phyloP scores from a whole-genome alignment of 306 rosid species.

The Vigna mungo region DNA sequence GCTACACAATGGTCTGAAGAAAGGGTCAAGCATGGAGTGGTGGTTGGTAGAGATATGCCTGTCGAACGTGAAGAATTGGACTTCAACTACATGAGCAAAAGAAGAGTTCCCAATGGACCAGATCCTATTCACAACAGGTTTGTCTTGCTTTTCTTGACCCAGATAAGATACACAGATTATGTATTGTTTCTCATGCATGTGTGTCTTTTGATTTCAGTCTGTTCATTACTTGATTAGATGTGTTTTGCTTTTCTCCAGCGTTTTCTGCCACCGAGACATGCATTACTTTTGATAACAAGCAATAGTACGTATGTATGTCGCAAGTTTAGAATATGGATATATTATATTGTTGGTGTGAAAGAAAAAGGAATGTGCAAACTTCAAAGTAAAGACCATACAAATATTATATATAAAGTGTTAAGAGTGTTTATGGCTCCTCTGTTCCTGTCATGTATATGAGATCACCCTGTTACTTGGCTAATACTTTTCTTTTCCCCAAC shows the following conservation, averaged over 20 bases:
- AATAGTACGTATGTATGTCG: not conserved
- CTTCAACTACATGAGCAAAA: constrained; percentile 78
- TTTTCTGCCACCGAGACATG: constrained; percentile 5
- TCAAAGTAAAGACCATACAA: constrained; percentile 10
- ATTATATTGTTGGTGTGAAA: not conserved
- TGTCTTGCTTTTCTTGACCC: constrained; percentile 19
- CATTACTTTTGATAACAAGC: constrained; percentile 10
- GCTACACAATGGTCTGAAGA: constrained; percentile 40
- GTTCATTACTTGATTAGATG: not conserved
- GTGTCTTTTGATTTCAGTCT: constrained; percentile 15
- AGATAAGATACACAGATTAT: not conserved
- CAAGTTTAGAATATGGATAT: not conserved
- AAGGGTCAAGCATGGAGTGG: constrained; percentile 40
- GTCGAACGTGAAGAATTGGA: constrained; percentile 62
- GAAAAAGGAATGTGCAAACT: not conserved
- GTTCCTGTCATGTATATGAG: not conserved
- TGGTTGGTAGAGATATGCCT: constrained; percentile 47
- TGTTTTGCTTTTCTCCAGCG: not conserved
- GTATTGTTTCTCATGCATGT: not conserved
- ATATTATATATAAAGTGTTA: not conserved
- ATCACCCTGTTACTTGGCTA: constrained; percentile 13
- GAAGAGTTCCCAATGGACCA: constrained; percentile 92
- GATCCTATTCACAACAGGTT: constrained; percentile 99
- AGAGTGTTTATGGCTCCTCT: not conserved
- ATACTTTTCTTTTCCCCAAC: constrained; percentile 14